phyloP scores from a whole-genome alignment of 176 grass and related monocot species.

The Triticum dicoccoides region DNA sequence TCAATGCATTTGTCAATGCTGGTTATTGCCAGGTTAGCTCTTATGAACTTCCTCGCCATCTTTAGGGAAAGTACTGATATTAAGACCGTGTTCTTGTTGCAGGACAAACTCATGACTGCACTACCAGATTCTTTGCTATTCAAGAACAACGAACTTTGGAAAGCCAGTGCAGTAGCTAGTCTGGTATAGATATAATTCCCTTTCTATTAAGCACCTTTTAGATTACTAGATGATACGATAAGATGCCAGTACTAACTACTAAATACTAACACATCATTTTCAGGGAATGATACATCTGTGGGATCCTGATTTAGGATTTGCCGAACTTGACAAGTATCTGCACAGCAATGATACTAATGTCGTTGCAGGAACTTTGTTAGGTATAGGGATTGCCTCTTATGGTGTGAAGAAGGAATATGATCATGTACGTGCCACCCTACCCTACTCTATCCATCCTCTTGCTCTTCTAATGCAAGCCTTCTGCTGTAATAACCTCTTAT shows the following conservation, averaged over 20 bases:
- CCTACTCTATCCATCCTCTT: neutral
- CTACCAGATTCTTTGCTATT: conserved; percentile 76
- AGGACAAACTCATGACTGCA: conserved; percentile 97
- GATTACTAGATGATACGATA: neutral
- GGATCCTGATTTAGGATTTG: conserved; percentile 78
- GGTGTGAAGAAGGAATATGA: conserved; percentile 92
- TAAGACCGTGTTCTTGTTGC: conserved; percentile 29
- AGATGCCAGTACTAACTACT: neutral
- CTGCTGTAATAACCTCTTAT: neutral
- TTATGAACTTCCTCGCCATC: conserved; percentile 20
- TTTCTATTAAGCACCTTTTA: neutral
- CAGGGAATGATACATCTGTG: conserved; percentile 81
- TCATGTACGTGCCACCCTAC: conserved; percentile 52
- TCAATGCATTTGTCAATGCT: conserved; percentile 99
- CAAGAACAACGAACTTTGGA: conserved; percentile 77
- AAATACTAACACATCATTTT: conserved; percentile 7
- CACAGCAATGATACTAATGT: conserved; percentile 51
- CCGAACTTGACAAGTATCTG: conserved; percentile 67
- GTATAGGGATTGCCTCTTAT: conserved; percentile 79
- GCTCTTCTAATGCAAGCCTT: neutral
- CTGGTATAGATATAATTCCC: conserved; percentile 38
- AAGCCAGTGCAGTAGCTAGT: conserved; percentile 69
- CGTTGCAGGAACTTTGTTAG: conserved; percentile 85
- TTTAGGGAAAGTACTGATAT: conserved; percentile 7
- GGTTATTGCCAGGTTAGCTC: conserved; percentile 84